These are phyloP conservation scores for Leccinum pallidistipes DNA, from an alignment of 1,284 basidiomycete genomes.

Conservation along the genomic window DNA sequence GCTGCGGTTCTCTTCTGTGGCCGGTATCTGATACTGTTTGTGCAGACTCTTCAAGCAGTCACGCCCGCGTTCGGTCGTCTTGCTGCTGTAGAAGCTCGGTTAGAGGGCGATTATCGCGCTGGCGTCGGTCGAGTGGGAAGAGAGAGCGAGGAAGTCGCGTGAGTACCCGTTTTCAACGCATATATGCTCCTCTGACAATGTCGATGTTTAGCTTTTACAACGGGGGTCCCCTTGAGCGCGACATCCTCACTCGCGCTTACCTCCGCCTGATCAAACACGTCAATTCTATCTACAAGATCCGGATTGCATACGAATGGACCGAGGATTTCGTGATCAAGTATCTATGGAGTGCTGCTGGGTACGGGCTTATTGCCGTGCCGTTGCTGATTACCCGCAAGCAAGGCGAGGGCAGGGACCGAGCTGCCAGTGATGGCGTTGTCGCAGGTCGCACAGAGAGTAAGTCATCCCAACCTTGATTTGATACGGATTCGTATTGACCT, in stretches of 20 bases:
- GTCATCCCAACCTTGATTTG: slow-evolving; percentile 20
- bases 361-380: slow-evolving; percentile 86
- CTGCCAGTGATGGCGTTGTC: slow-evolving; percentile 37
- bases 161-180: slow-evolving; percentile 33
- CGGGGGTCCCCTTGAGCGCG: slow-evolving; percentile 82
- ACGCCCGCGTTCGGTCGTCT: slow-evolving; percentile 95
- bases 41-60: slow-evolving; percentile 73
- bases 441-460: slow-evolving; percentile 65
- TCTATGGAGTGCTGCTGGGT: slow-evolving; percentile 89
- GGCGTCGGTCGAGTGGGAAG: slow-evolving; percentile 88
- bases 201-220: slow-evolving; percentile 76
- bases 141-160: slow-evolving; percentile 94
- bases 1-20: neutral
- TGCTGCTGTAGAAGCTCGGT: slow-evolving; percentile 84
- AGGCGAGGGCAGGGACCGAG: slow-evolving; percentile 3
- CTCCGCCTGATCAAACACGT: slow-evolving; percentile 83
- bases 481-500: neutral
- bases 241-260: slow-evolving; percentile 83
- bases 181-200: slow-evolving; percentile 3
- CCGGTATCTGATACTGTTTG: neutral
- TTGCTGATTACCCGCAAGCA: slow-evolving; percentile 61
- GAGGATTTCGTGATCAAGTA: slow-evolving; percentile 96
- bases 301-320: slow-evolving; percentile 86
- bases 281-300: slow-evolving; percentile 91
- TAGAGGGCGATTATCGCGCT: slow-evolving; percentile 89